Evolutionary conservation across 2,329 filamentous ascomycete genomes (phyloP).

Genomic region (Sarocladiaceae sp.): DNA sequence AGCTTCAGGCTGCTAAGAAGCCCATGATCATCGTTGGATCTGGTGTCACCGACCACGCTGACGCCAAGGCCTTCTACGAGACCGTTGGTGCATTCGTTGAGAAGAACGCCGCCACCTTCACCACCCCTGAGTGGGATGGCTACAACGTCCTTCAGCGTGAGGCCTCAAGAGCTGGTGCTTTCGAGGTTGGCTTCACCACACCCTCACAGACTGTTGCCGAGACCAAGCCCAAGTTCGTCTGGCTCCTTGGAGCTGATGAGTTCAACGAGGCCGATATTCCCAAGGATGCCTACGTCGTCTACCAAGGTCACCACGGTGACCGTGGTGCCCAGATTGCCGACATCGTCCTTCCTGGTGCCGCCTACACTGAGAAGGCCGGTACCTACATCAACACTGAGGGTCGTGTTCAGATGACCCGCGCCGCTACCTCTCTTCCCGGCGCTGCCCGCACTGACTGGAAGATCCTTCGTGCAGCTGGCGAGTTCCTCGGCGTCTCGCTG

Average conservation of each 20-base stretch:
- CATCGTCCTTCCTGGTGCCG: conserved; percentile 86
- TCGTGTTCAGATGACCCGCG: conserved; percentile 87
- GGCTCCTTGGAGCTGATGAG: conserved; percentile 95
- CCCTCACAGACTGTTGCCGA: conserved; percentile 77
- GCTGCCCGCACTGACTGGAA: conserved; percentile 97
- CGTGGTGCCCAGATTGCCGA: conserved; percentile 89
- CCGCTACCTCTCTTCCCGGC: conserved; percentile 82
- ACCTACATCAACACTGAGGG: conserved; percentile 99
- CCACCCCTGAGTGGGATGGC: conserved; percentile 89
- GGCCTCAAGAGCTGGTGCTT: conserved; percentile 88
- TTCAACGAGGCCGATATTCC: conserved; percentile 80
- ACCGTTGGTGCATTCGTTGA: conserved; percentile 85
- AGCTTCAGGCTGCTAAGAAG: conserved; percentile 78
- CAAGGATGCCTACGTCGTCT: conserved; percentile 93
- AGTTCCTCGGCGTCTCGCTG: conserved; percentile 82
- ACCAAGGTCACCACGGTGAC: conserved; percentile 98
- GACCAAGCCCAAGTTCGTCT: conserved; percentile 90
- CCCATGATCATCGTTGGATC: conserved; percentile 98
- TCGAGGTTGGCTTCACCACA: conserved; percentile 90
- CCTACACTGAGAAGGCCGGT: conserved; percentile 94
- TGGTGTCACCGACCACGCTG: conserved; percentile 82
- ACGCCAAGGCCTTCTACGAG: conserved; percentile 92
- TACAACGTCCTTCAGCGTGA: conserved; percentile 95
- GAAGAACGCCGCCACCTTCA: conserved; percentile 86
- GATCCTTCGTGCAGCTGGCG: conserved; percentile 88